Evolutionary conservation across 2,329 filamentous ascomycete species (phyloP).

Genomic region (Neopestalotiopsis clavispora): DNA sequence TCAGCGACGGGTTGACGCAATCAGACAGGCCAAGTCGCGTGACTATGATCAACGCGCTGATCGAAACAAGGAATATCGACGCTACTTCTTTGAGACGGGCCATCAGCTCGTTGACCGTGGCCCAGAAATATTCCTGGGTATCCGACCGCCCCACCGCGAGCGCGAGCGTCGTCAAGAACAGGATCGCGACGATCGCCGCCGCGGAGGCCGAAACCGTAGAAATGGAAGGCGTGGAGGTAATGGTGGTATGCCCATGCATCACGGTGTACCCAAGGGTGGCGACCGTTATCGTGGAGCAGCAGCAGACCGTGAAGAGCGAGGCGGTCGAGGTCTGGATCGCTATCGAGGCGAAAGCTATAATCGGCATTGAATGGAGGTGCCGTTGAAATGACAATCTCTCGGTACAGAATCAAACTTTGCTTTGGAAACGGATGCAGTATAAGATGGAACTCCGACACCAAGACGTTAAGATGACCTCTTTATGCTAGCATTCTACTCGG

Average conservation of each 20-base stretch:
- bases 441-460: no score
- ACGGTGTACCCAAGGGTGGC: constrained; percentile 38
- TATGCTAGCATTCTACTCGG: no score
- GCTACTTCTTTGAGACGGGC: constrained; percentile 74
- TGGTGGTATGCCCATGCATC: constrained; percentile 30
- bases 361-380: constrained; percentile 7
- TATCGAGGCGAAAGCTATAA: constrained; percentile 22
- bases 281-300: constrained; percentile 36
- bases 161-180: constrained; percentile 44
- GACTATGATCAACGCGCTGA: constrained; percentile 42
- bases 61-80: constrained; percentile 61
- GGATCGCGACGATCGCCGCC: constrained; percentile 36
- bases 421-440: no score
- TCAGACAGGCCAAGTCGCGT: constrained; percentile 52
- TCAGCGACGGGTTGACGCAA: constrained; percentile 65
- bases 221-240: constrained; percentile 33
- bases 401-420: neutral
- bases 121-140: constrained; percentile 70
- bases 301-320: constrained; percentile 24
- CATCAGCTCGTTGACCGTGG: constrained; percentile 74
- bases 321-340: constrained; percentile 24
- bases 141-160: constrained; percentile 63
- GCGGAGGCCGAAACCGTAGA: constrained; percentile 27
- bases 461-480: no score
- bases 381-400: neutral